These are phyloP conservation scores for Colletotrichum sp. DNA, from an alignment of 2,329 filamentous ascomycete species.

Conservation along the genomic window DNA sequence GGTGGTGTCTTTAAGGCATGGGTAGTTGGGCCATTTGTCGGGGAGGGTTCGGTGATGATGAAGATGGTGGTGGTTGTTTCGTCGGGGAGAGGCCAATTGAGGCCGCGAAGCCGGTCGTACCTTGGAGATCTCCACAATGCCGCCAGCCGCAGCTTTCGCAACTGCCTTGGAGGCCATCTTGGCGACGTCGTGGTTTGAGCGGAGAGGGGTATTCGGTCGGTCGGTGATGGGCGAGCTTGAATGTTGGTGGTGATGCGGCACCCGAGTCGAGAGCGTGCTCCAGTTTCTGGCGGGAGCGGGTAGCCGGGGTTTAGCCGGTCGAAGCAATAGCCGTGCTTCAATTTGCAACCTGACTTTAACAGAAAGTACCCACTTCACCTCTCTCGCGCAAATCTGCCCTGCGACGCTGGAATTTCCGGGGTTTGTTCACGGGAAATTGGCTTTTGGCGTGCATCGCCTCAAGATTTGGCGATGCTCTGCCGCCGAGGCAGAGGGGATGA, in stretches of 20 bases:
- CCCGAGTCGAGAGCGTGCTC: conserved; percentile 16
- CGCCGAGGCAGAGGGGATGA: background rate
- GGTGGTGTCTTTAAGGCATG: background rate
- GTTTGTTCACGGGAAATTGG: background rate
- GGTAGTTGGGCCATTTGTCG: background rate
- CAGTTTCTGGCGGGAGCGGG: conserved; percentile 10
- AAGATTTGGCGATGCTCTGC: background rate
- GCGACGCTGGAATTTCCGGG: background rate
- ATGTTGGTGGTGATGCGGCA: conserved; percentile 11
- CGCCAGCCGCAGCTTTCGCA: conserved; percentile 56
- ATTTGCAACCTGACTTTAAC: conserved; percentile 10
- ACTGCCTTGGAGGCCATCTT: conserved; percentile 68
- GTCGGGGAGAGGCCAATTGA: background rate
- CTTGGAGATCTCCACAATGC: conserved; percentile 62
- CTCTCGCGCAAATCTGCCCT: background rate
- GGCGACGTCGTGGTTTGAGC: conserved; percentile 29
- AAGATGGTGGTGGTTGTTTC: background rate
- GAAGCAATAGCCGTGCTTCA: conserved; percentile 22
- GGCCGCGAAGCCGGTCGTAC: conserved; percentile 42
- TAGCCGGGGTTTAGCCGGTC: conserved; percentile 15
- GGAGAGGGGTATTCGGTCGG: conserved; percentile 12
- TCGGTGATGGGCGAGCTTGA: conserved; percentile 8
- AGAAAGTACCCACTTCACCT: conserved; percentile 9
- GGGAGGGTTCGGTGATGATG: background rate
- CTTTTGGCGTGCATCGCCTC: background rate